Conservation (phyloP, 805 yeast genomes). For the Saccharomycopsis olivae region DNA sequence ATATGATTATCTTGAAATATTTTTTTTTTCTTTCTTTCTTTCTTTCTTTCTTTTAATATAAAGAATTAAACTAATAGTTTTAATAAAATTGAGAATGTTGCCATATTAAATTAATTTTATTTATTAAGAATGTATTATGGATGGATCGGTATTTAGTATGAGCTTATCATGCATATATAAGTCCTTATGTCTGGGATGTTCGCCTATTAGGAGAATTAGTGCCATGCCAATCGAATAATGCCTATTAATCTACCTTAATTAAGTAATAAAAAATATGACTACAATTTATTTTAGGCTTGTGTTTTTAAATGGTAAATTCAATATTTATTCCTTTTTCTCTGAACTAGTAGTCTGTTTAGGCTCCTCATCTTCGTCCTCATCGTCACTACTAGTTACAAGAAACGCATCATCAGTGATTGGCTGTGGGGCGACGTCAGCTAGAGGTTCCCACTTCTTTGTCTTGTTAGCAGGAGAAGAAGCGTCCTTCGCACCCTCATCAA, state of each 20-base stretch:
- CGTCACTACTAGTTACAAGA: slow-evolving; percentile 19
- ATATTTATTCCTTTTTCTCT: too few species aligned
- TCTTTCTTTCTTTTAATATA: too few species aligned
- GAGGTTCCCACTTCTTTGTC: slow-evolving; percentile 19
- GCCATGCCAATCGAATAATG: background rate
- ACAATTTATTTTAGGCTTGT: background rate
- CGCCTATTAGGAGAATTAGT: background rate
- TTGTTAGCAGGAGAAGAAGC: background rate
- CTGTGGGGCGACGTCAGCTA: slow-evolving; percentile 16
- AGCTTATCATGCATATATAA: too few species aligned
- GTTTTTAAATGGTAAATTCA: too few species aligned
- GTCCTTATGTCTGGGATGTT: background rate
- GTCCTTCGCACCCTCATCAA: background rate
- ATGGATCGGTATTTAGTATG: too few species aligned
- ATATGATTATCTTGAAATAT: too few species aligned
- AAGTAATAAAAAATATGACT: background rate
- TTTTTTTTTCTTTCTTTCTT: too few species aligned
- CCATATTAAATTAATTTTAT: too few species aligned
- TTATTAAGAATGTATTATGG: too few species aligned
- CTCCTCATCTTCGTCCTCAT: slow-evolving; percentile 18
- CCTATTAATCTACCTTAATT: background rate
- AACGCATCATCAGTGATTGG: slow-evolving; percentile 17
- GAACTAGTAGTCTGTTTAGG: too few species aligned
- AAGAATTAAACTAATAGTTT: too few species aligned
- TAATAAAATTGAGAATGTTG: too few species aligned